Evolutionary conservation across 2,329 filamentous ascomycete genomes (phyloP).

Genomic region (Cercospora brassicicola): DNA sequence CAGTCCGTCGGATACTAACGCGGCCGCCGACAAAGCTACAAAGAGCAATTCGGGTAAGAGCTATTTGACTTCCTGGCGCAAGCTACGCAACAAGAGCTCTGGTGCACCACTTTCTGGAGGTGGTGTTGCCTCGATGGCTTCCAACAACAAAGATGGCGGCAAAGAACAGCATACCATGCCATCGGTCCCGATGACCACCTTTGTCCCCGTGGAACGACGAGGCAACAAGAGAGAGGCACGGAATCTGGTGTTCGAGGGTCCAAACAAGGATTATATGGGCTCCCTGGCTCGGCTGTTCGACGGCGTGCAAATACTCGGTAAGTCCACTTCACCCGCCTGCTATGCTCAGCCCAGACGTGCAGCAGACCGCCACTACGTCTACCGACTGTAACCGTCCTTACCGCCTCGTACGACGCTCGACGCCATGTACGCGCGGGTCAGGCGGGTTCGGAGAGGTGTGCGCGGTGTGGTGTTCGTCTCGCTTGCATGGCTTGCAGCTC

Average conservation of each 20-base stretch:
- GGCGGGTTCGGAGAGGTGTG: not conserved
- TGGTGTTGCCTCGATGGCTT: constrained; percentile 2
- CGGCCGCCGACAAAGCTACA: constrained; percentile 40
- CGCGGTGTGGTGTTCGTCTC: constrained; percentile 10
- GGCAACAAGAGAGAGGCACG: constrained; percentile 55
- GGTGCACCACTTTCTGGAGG: constrained; percentile 43
- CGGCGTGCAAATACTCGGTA: constrained; percentile 88
- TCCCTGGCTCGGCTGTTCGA: constrained; percentile 88
- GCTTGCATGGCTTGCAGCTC: constrained; percentile 19
- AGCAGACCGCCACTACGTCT: constrained; percentile 17
- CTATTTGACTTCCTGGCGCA: constrained; percentile 83
- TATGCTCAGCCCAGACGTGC: constrained; percentile 3
- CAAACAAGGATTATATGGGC: constrained; percentile 87
- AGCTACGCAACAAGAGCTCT: constrained; percentile 86
- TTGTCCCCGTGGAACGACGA: constrained; percentile 62
- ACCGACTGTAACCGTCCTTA: constrained; percentile 7
- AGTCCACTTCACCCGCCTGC: constrained; percentile 39
- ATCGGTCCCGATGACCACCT: constrained; percentile 62
- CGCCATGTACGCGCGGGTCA: not conserved
- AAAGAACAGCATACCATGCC: constrained; percentile 61
- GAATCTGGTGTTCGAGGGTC: constrained; percentile 72
- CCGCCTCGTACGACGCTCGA: constrained; percentile 6
- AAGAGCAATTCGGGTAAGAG: constrained; percentile 68
- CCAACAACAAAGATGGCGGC: constrained; percentile 47
- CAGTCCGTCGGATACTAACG: constrained; percentile 35